A percentile compares a stretch with the other conserved stretches of the same genome.
Conservation (phyloP, 306 rosid species). For the Vigna hirtella region DNA sequence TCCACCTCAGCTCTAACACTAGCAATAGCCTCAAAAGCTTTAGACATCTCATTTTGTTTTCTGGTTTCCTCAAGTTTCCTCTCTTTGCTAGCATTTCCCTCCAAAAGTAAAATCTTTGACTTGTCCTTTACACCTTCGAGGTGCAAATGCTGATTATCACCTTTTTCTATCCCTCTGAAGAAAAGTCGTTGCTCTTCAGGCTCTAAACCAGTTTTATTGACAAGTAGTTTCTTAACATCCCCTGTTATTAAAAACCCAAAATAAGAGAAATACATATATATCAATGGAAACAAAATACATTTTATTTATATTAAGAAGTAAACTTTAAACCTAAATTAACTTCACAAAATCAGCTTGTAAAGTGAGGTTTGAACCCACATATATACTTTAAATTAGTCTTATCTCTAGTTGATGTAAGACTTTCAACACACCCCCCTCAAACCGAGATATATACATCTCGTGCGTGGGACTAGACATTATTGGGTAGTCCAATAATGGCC, state of each 20-base stretch:
- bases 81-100: constrained; percentile 57
- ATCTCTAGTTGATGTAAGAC: no score
- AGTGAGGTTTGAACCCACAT: no score
- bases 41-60: constrained; percentile 54
- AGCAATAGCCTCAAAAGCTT: constrained; percentile 70
- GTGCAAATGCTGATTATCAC: constrained; percentile 70
- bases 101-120: constrained; percentile 78
- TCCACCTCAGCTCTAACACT: constrained; percentile 79
- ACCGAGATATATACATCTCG: no score
- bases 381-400: no score
- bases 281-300: constrained; percentile 17
- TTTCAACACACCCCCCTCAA: no score
- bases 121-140: constrained; percentile 79
- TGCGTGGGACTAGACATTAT: no score
- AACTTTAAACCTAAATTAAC: no score
- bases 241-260: constrained; percentile 56
- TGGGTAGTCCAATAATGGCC: no score
- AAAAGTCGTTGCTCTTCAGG: constrained; percentile 73
- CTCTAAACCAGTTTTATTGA: constrained; percentile 64
- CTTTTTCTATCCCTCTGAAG: constrained; percentile 87
- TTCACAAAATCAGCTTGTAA: no score
- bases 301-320: no score
- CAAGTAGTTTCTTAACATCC: constrained; percentile 70
- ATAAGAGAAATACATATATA: constrained; percentile 35
- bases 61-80: constrained; percentile 64